Base-by-base conservation (phyloP, 768 basidiomycete species). In the Flagelloscypha sp. region DNA sequence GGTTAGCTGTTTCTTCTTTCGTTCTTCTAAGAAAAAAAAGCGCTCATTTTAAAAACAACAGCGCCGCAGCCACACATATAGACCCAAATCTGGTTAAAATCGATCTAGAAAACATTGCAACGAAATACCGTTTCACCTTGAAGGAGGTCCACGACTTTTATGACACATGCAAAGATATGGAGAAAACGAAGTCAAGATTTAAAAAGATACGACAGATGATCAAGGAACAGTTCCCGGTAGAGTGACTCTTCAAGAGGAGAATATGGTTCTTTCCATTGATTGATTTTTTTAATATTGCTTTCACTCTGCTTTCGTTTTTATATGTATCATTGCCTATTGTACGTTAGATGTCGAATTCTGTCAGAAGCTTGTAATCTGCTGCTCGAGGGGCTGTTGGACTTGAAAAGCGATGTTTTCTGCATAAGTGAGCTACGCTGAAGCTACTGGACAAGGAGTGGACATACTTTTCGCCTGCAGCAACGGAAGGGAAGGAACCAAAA, bases 391-490 rank as follows among this genome's bases (percentile, higher is more conserved):
- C 87, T 15, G 84, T 75, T 17, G 87, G 87, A 43, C 83, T 85
- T 77, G 47, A 78, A 83, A 2, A 76, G 75, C 50, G 86, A 27
- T 79, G 72, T 44, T 79, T 78, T 55, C 87, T 90, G 43, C 27
- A 45, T 35, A 38, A 33, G 15, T 3, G 12, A 19, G 19, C 30
- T 12, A 23, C 19, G 17, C 27, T 30, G 39, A 30, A 33, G 24
- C 21, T 13, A n/a, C 12, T 27, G 31, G 25, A 17, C 33, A 36
- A 22, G 21, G 33, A 20, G 6, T 13, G 12, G 8, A 65, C 77
- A 36, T 47, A 90, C 88, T 82, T 89, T 65, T 99, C 95, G 24
- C 95, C 95, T 12, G 93, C 94, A 16, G 95, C 95, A 17, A 84
- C 77, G 24, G 88, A 93, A 20, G 95, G 95, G 58, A 98, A 99